phyloP scores from a whole-genome alignment of 129 eudicot genomes.

The Tanacetum coccineum region DNA sequence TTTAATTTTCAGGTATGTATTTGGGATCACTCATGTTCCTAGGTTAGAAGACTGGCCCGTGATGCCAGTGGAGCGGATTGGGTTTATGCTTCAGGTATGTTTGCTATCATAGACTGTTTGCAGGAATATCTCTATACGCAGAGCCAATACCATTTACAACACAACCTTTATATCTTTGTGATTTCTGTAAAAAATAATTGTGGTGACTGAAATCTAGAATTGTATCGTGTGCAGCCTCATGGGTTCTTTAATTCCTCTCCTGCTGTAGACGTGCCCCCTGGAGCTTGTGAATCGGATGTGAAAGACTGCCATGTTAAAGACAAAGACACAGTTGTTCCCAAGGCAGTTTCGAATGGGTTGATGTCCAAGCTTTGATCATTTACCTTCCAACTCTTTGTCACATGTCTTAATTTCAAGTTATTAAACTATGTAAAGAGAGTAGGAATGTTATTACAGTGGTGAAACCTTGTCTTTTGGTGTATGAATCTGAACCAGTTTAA shows the following conservation, averaged over 20 bases:
- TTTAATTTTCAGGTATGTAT: conserved; percentile 56
- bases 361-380: conserved; percentile 52
- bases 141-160: not conserved
- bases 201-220: not conserved
- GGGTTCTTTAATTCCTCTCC: conserved; percentile 98
- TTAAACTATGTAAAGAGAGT: not conserved
- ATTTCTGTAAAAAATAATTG: not conserved
- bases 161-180: not conserved
- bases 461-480: not conserved
- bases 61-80: conserved; percentile 92
- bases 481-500: conserved; percentile 11
- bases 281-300: conserved; percentile 57
- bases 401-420: not conserved
- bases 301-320: conserved; percentile 57
- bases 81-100: conserved; percentile 86
- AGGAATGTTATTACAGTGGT: not conserved
- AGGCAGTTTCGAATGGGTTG: conserved; percentile 48
- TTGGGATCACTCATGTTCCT: conserved; percentile 96
- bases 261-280: conserved; percentile 89
- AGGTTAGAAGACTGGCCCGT: conserved; percentile 98
- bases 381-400: not conserved
- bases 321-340: conserved; percentile 42
- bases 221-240: conserved; percentile 62
- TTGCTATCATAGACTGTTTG: not conserved
- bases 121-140: not conserved